Conservation (phyloP, 2,329 filamentous ascomycete genomes). For the Hirsutella thompsonii region DNA sequence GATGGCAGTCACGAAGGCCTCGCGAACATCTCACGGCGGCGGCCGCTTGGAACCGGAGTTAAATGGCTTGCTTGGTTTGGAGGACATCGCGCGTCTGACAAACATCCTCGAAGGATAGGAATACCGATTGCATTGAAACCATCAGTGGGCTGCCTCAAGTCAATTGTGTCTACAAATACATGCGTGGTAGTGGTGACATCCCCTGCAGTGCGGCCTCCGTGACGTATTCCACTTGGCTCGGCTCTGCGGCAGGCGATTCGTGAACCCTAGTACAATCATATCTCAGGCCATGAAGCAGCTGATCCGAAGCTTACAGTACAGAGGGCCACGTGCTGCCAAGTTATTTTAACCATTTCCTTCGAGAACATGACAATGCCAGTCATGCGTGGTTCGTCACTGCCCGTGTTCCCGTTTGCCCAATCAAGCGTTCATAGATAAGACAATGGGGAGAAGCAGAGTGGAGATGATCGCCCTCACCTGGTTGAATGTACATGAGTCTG, state of each 20-base stretch:
- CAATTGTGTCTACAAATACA: no score
- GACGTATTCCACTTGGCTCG: no score
- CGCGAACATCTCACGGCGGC: conserved; percentile 25
- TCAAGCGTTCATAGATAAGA: conserved; percentile 22
- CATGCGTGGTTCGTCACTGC: conserved; percentile 15
- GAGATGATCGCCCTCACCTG: conserved; percentile 20
- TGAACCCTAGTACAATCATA: no score
- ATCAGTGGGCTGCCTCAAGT: neutral
- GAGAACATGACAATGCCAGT: neutral
- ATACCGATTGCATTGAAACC: conserved; percentile 26
- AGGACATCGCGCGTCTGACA: conserved; percentile 28
- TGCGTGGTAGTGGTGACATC: no score
- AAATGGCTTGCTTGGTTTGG: conserved; percentile 31
- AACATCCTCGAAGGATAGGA: conserved; percentile 30
- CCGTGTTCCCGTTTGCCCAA: conserved; percentile 8
- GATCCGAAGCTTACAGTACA: no score
- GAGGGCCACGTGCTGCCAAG: no score
- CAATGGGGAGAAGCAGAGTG: conserved; percentile 26
- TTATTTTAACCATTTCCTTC: neutral
- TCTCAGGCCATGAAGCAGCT: no score
- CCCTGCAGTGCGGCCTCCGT: no score
- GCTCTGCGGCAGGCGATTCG: no score
- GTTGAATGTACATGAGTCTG: conserved; percentile 24
- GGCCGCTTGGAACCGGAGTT: conserved; percentile 33
- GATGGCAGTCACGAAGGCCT: conserved; percentile 14